Evolutionary conservation across 2,329 filamentous ascomycete species (phyloP), one percentile per base, ranked within the genome.

Genomic region (Exophiala aquamarina): DNA sequence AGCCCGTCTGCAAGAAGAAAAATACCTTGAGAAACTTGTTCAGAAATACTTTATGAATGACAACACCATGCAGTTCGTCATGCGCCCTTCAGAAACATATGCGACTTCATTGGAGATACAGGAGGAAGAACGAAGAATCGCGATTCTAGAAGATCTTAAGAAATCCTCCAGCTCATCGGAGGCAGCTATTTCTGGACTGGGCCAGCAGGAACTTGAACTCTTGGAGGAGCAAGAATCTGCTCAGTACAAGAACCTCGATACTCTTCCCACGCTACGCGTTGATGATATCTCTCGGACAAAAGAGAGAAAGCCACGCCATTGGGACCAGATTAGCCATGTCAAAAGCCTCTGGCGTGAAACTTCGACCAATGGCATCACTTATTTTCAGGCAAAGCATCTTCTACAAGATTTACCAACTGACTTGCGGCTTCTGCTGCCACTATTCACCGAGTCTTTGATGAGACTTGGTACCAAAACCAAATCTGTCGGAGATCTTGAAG

Each of bases 401-500:
- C 75, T 97, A 44, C 78, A 88, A 35, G 82, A 86, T 51, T 72
- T 98, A 11, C 89, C 92, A 0, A 84, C 92, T 52, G 89, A 96
- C 54, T 77, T 97, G 42, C 81, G 93, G 42, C 77, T 88, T 58
- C 75, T 97, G 48, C 80, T 97, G 38, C 93, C 93, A 1, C 73
- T 98, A 0, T 97, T 97, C 64, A 90, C 88, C 11, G 91, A 95
- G 63, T 84, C 87, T 29, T 84, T 98, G 52, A 93, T 96, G 87
- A 86, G 93, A 15, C 78, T 98, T 7, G 93, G 93, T 11, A 98
- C 92, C 2, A 87, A 86, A 59, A 81, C 84, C 50, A 87, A 87
- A 76, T 83, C 84, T 0, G 96, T 95, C 86, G 93, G 96, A 66
- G 84, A 96, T 66, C 80, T 97, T 41, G 93, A 98, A 67, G 93